phyloP scores from a whole-genome alignment of 139 green algal species.

The Mychonastes homosphaera region DNA sequence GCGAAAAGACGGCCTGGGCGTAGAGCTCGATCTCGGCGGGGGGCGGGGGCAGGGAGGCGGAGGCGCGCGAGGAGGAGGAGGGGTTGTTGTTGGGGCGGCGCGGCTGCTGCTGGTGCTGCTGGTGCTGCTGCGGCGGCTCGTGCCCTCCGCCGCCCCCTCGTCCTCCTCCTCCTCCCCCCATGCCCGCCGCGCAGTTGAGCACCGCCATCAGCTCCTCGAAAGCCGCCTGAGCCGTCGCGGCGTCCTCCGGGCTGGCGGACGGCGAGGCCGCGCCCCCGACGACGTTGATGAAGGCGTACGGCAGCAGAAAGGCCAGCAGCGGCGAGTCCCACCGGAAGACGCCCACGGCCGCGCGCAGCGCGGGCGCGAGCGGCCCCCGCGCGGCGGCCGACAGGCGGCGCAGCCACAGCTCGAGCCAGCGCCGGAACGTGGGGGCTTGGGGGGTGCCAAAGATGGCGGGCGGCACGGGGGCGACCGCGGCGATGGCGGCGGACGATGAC shows the following conservation, averaged over 20 bases:
- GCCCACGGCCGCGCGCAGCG: slow-evolving; percentile 49
- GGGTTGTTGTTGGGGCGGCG: slow-evolving; percentile 6
- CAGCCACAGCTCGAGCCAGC: slow-evolving; percentile 70
- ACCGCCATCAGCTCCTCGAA: slow-evolving; percentile 26
- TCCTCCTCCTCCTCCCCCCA: slow-evolving; percentile 9
- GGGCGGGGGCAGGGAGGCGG: too few relatives aligned
- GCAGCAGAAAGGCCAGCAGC: slow-evolving; percentile 74
- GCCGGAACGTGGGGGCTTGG: slow-evolving; percentile 42
- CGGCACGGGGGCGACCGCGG: too few relatives aligned
- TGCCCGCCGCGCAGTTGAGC: slow-evolving; percentile 9
- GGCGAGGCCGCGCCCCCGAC: not conserved
- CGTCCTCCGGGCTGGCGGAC: not conserved
- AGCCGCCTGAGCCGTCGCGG: slow-evolving; percentile 5
- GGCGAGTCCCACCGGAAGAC: slow-evolving; percentile 62
- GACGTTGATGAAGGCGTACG: slow-evolving; percentile 33
- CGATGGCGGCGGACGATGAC: too few relatives aligned
- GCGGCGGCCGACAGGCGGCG: slow-evolving; percentile 34
- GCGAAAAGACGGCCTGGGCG: slow-evolving; percentile 66
- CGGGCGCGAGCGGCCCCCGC: slow-evolving; percentile 15
- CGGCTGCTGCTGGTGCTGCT: slow-evolving; percentile 7
- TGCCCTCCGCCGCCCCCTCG: too few relatives aligned
- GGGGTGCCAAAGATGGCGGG: slow-evolving; percentile 11
- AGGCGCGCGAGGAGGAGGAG: too few relatives aligned
- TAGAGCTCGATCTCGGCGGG: slow-evolving; percentile 47
- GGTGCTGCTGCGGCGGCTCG: not conserved